A percentile compares a stretch with the other conserved stretches of the same genome.
Conservation (phyloP, 768 basidiomycete genomes). For the Rhodotorula graminis region DNA sequence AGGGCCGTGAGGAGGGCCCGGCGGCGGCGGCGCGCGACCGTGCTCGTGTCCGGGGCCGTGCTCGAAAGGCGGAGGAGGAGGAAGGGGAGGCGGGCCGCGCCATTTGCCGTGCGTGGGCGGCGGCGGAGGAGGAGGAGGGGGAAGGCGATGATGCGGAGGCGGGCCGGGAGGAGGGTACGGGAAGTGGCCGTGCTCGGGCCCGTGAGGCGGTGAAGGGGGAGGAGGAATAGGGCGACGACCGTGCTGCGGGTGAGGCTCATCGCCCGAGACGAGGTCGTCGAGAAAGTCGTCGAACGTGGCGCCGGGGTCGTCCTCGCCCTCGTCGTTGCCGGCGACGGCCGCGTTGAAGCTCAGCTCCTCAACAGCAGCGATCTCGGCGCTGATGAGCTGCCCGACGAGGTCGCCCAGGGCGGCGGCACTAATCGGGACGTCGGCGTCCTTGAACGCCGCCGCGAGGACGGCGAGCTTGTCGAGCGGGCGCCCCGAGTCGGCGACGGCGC, state of each 20-base stretch:
- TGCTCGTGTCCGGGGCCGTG: background rate
- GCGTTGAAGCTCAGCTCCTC: too few species aligned
- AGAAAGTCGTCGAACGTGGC: background rate
- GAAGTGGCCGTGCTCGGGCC: background rate
- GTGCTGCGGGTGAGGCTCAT: background rate
- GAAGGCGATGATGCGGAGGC: background rate
- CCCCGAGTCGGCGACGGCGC: too few species aligned
- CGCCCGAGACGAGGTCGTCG: background rate
- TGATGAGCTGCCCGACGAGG: background rate
- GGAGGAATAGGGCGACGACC: background rate
- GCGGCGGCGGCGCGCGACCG: too few species aligned
- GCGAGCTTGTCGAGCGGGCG: too few species aligned
- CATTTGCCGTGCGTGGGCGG: background rate
- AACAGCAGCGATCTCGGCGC: background rate
- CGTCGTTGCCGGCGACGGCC: background rate
- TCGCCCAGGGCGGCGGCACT: background rate
- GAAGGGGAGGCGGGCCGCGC: background rate
- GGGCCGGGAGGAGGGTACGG: background rate
- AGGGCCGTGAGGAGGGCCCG: too few species aligned
- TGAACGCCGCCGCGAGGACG: background rate
- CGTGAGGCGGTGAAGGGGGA: too few species aligned
- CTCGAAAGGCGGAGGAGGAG: background rate
- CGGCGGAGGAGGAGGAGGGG: background rate
- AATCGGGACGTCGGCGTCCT: too few species aligned
- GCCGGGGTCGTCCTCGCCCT: background rate